Base-by-base conservation (phyloP, 148 eudicot species). In the Suaeda aralocaspica region DNA sequence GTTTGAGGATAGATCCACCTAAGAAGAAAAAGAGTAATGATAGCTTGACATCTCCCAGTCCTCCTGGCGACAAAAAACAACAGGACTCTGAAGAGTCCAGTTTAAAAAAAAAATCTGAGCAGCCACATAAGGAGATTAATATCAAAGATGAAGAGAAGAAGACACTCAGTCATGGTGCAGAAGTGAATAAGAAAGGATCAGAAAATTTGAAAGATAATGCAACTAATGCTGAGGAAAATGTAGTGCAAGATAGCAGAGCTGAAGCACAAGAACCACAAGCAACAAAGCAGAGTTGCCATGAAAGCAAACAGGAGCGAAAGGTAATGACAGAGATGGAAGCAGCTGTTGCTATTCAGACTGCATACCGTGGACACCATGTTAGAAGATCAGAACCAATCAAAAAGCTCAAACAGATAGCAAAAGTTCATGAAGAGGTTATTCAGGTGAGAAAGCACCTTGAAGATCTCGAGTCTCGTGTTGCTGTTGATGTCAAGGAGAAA, bases 1-100 rank as follows among this genome's bases (percentile, higher is more conserved):
- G 95, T 67, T 82, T 92, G 28, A 83, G 89, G 55, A 83, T 82
- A 70, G 95, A 89, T 76, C 88, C 90, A 6, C 82, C 85, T 1
- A 87, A 72, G 70, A 79, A 66, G 76, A 87, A 79, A 70, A 72
- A 50, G 50, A 75, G 71, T 18, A 72, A 78, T 36, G 84, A 79
- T 10, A 77, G 68, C 64, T 78, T 82, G 19, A 78, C 82, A 66
- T 83, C 86, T 48, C 85, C 86, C 30, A 86, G 86, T 72, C 89
- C 85, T 66, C 86, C 86, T 12, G 48, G 72, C 44, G 67, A 77
- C 50, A 73, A 80, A 72, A 75, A 46, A 18, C n/a, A 34, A 44
- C 46, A 71, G 22, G 25, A 6, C 24, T 41, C 59, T 69, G 45
- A 50, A 15, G 78, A 44, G 10, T n/a, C 36, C 66, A 69, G 45